Evolutionary conservation across 1,284 basidiomycete genomes (phyloP), one percentile per base, ranked within the genome.

Genomic region (Paramarasmius palmivorus): DNA sequence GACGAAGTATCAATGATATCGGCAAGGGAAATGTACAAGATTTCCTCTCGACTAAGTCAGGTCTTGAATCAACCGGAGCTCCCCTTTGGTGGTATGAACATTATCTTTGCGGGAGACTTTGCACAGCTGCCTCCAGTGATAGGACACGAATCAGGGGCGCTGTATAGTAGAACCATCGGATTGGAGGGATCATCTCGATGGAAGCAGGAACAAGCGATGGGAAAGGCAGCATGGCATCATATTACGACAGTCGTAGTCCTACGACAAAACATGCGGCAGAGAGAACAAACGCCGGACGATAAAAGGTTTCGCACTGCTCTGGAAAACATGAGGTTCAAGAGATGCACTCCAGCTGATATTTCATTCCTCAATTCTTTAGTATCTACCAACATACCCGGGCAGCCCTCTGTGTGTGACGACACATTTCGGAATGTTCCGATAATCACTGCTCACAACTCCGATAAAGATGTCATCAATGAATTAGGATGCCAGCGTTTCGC

Each of bases 21-120:
- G n/a, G n/a, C n/a, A n/a, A n/a, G 48, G 51, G 22, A n/a, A 45
- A 3, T 51, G 40, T 46, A 59, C 2, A 58, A 65, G 38, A 20
- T 29, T 2, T 14, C 14, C 17, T 4, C 14, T 2, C 2, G 36
- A 37, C 36, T 37, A 2, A 17, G 14, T 2, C 14, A 37, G 4
- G 36, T 17, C 2, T 17, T 37, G 2, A 25, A 32, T n/a, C 8
- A n/a, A n/a, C n/a, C 5, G 2, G 25, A 8, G 2, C 14, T 4
- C 32, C 26, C 39, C 1, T 55, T 55, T 51, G 53, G 53, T 12
- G 50, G 50, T 29, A n/a, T 51, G 32, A 55, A 52, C 26, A 37
- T 37, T 14, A 37, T 37, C 2, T 37, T 37, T 37, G 36, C 36
- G 17, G 36, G 36, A 2, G 36, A 37, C 4, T 37, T 37, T 37